Conservation (phyloP, 345 rosid species). For the Corchorus capsularis region DNA sequence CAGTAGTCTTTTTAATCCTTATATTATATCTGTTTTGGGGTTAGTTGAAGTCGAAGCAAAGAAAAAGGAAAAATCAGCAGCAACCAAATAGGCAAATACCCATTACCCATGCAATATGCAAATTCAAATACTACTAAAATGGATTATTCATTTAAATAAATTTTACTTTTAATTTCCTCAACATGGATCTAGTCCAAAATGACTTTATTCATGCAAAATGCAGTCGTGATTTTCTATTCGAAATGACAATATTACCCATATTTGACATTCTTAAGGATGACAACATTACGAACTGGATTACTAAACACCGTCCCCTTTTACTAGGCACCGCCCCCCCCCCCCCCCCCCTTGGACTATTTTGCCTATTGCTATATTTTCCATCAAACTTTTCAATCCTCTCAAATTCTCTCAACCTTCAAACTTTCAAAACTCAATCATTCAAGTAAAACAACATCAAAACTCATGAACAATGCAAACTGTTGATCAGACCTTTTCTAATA, state of each 20-base stretch:
- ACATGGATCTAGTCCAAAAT: conserved; percentile 4
- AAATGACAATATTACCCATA: conserved; percentile 26
- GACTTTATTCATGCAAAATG: conserved; percentile 14
- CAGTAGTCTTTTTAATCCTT: too few species aligned
- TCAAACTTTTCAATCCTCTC: too few species aligned
- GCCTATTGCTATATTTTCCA: too few species aligned
- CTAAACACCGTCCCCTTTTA: too few species aligned
- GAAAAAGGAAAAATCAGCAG: neutral
- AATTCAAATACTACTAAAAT: neutral
- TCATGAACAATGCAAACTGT: too few species aligned
- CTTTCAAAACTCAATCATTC: too few species aligned
- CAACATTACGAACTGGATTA: too few species aligned
- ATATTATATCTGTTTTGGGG: neutral
- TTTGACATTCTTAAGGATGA: conserved; percentile 21
- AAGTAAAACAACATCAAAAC: too few species aligned
- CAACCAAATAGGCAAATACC: neutral
- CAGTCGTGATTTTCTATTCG: neutral
- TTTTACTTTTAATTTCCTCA: neutral
- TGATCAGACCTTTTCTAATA: too few species aligned
- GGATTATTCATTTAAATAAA: neutral
- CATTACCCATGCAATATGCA: neutral
- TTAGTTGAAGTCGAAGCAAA: neutral
- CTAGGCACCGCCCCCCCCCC: too few species aligned
- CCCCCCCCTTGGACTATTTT: too few species aligned
- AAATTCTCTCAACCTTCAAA: too few species aligned